A percentile compares a stretch with the other conserved stretches of the same genome.
Conservation (phyloP, 148 eudicot species). For the Heliamphora exappendiculata region DNA sequence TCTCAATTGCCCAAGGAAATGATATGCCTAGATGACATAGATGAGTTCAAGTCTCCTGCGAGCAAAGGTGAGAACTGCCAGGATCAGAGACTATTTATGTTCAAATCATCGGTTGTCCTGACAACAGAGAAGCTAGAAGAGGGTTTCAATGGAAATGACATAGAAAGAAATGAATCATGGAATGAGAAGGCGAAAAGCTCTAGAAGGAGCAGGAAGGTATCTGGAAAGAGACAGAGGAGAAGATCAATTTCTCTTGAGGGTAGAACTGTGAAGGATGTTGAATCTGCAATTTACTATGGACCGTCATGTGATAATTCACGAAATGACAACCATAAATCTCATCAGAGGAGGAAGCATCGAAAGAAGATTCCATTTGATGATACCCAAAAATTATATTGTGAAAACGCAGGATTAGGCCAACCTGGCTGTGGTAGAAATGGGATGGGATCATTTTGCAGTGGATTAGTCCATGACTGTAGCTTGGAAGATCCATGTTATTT, state of each 20-base stretch:
- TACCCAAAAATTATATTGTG: neutral
- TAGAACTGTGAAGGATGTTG: slow-evolving; percentile 11
- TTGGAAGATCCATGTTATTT: slow-evolving; percentile 33
- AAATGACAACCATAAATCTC: neutral
- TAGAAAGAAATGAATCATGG: neutral
- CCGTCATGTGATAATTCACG: slow-evolving; percentile 10
- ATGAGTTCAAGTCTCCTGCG: slow-evolving; percentile 42
- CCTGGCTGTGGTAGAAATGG: neutral
- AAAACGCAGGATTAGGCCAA: neutral
- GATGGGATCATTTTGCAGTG: too few species aligned
- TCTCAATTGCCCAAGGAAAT: slow-evolving; percentile 20
- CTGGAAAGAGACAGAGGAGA: slow-evolving; percentile 33
- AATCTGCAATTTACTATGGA: slow-evolving; percentile 27
- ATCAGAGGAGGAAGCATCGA: slow-evolving; percentile 18
- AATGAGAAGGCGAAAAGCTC: slow-evolving; percentile 13
- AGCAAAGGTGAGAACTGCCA: slow-evolving; percentile 14
- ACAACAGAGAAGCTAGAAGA: neutral
- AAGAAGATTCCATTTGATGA: slow-evolving; percentile 12
- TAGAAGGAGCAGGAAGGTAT: slow-evolving; percentile 11
- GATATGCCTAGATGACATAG: slow-evolving; percentile 44
- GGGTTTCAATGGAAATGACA: neutral
- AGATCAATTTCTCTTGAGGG: slow-evolving; percentile 25
- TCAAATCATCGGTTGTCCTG: slow-evolving; percentile 25
- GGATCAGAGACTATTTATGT: slow-evolving; percentile 61
- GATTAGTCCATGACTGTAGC: slow-evolving; percentile 12